Evolutionary conservation across 2,329 filamentous ascomycete species (phyloP), one percentile per base, ranked within the genome.

Genomic region (Paraphoma chrysanthemicola): DNA sequence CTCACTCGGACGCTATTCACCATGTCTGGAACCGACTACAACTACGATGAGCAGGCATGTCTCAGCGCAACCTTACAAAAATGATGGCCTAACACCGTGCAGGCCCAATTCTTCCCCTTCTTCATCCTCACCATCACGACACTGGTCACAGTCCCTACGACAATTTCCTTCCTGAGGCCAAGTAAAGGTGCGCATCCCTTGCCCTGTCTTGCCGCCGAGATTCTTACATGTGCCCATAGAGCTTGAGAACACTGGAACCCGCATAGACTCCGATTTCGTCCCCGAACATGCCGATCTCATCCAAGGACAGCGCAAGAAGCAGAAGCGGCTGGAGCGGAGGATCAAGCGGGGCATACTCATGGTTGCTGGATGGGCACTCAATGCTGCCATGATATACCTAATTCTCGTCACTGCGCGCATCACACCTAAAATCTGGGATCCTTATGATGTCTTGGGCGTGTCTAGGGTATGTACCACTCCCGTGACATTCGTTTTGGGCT

Each of bases 101-200:
- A 95, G 87, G 93, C 93, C 70, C 92, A 97, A 86, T 97, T 97
- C 83, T 99, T 97, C 84, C 95, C 96, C 67, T 97, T 96, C 86
- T 99, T 99, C 83, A 90, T 98, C 80, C 88, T 97, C 75, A 97
- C 93, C 43, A 85, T 98, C 72, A 88, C 90, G 61, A 88, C 89
- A 72, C 87, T 99, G 66, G 86, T 97, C 79, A 97, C 95, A 33
- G 81, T 97, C 56, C 93, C 94, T 60, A 85, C 96, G 72, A 96
- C 94, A 70, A 97, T 96, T 80, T 91, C 88, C 64, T 88, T 97
- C 68, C 84, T 97, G 71, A 90, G 89, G 75, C 88, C 92, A 44
- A 90, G 86, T 77, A 91, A 88, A 81, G 82, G 85, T 86, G 70
- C 65, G 78, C 66, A 66, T 57, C 54, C 41, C 51, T 43, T 44